phyloP scores from a whole-genome alignment of 768 basidiomycete species.

The Coprinopsis strossmayeri region DNA sequence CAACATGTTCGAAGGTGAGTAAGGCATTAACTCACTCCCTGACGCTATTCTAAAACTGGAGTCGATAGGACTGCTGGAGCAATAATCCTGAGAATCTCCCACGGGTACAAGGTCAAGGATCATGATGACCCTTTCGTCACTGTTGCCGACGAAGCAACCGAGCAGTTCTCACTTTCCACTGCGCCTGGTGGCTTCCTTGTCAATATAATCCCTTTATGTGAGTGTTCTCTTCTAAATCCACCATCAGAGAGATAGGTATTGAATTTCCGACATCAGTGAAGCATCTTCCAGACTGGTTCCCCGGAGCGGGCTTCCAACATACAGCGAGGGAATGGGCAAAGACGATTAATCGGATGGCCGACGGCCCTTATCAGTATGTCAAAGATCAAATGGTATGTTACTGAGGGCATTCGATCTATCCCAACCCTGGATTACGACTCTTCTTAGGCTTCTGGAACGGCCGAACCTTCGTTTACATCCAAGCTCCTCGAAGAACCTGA shows the following conservation, averaged over 20 bases:
- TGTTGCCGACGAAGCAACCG: slow-evolving; percentile 30
- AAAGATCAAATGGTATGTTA: slow-evolving; percentile 37
- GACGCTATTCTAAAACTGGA: neutral
- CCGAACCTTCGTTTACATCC: slow-evolving; percentile 29
- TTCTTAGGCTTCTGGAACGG: slow-evolving; percentile 21
- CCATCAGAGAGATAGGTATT: neutral
- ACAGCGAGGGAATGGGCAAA: slow-evolving; percentile 38
- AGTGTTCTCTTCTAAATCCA: slow-evolving; percentile 10
- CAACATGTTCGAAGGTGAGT: slow-evolving; percentile 32
- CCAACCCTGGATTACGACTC: neutral
- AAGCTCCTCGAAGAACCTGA: slow-evolving; percentile 24
- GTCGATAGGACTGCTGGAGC: slow-evolving; percentile 32
- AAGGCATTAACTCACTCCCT: neutral
- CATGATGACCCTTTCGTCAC: slow-evolving; percentile 32
- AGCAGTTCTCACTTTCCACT: slow-evolving; percentile 31
- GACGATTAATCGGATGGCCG: slow-evolving; percentile 37
- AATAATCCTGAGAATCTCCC: slow-evolving; percentile 36
- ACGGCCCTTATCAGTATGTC: slow-evolving; percentile 37
- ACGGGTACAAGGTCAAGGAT: slow-evolving; percentile 36
- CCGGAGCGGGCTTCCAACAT: slow-evolving; percentile 47
- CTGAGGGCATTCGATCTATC: neutral
- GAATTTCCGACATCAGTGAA: slow-evolving; percentile 27
- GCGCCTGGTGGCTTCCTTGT: slow-evolving; percentile 42
- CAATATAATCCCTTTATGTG: slow-evolving; percentile 42
- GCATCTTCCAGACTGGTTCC: slow-evolving; percentile 49